Evolutionary conservation across 2,329 filamentous ascomycete genomes (phyloP).

Genomic region (Dactylellina parvicollis): DNA sequence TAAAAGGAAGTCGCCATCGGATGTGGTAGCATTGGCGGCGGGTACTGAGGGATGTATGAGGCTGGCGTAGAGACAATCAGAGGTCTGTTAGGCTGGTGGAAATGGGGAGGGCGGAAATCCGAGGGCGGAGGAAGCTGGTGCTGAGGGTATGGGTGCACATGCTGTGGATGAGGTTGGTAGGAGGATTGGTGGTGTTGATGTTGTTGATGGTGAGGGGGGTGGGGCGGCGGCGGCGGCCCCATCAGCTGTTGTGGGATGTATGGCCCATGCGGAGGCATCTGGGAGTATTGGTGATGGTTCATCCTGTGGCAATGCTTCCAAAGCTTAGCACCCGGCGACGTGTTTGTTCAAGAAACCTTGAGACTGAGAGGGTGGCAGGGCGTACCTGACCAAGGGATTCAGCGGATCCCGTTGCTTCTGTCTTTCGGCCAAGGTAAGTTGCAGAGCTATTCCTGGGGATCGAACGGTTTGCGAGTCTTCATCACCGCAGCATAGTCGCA

Average conservation of each 20-base stretch:
- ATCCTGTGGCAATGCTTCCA: conserved; percentile 9
- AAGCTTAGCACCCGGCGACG: neutral
- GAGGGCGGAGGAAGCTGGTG: conserved; percentile 59
- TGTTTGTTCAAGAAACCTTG: too few species aligned
- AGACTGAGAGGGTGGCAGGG: neutral
- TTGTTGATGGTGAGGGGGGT: conserved; percentile 6
- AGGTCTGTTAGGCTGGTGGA: conserved; percentile 60
- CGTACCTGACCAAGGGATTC: conserved; percentile 28
- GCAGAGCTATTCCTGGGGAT: conserved; percentile 28
- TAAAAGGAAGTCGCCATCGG: conserved; percentile 58
- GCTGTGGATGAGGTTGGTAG: conserved; percentile 35
- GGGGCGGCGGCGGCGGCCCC: conserved; percentile 15
- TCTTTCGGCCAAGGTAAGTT: neutral
- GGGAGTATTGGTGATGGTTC: conserved; percentile 41
- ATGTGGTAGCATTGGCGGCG: conserved; percentile 23
- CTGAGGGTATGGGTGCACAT: conserved; percentile 28
- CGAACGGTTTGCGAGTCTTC: conserved; percentile 6
- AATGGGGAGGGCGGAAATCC: conserved; percentile 65
- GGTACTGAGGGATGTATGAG: conserved; percentile 28
- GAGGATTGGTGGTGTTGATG: conserved; percentile 27
- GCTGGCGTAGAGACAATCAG: conserved; percentile 8
- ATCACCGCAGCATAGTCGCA: conserved; percentile 32
- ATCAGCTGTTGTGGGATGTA: conserved; percentile 45
- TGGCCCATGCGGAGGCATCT: conserved; percentile 40
- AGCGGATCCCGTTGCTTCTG: conserved; percentile 15